Evolutionary conservation across 441 rosid genomes (phyloP).

Genomic region (Breynia disticha): DNA sequence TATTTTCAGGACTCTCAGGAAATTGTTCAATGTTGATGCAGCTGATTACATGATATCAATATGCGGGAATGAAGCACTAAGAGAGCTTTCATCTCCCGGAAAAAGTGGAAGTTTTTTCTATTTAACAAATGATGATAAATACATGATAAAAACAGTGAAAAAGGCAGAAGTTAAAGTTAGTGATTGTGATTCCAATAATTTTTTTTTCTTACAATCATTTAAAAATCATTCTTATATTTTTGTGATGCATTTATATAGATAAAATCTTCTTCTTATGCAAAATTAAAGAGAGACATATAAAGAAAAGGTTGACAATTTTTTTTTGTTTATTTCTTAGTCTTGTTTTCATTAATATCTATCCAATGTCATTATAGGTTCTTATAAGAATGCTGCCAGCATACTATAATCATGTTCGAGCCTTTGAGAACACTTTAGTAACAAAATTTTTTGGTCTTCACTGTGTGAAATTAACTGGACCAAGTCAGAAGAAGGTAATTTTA

Average conservation of each 20-base stretch:
- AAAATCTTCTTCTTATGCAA: too few relatives aligned
- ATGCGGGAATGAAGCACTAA: constrained; percentile 92
- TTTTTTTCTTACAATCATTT: too few relatives aligned
- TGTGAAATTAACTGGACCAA: constrained; percentile 73
- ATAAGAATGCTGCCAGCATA: constrained; percentile 96
- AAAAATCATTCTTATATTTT: too few relatives aligned
- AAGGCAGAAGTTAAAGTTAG: constrained; percentile 97
- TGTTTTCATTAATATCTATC: too few relatives aligned
- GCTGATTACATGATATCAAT: constrained; percentile 95
- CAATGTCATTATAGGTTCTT: constrained; percentile 35
- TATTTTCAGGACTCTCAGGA: constrained; percentile 73
- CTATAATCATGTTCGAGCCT: constrained; percentile 80
- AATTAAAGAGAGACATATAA: too few relatives aligned
- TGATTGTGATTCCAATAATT: background rate
- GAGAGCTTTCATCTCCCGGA: constrained; percentile 97
- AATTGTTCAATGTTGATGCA: constrained; percentile 80
- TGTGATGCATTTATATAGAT: too few relatives aligned
- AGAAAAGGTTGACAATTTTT: background rate
- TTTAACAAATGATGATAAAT: constrained; percentile 79
- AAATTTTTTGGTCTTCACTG: constrained; percentile 91
- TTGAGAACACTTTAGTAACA: constrained; percentile 78
- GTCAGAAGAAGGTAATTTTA: constrained; percentile 71
- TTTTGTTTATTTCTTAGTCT: background rate
- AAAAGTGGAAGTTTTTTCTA: constrained; percentile 98
- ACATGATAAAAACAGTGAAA: constrained; percentile 97